Percentiles rank a stretch among this genome's conserved stretches.
Conservation (phyloP, 2,329 filamentous ascomycete genomes). For the Cryphonectria carpinicola region DNA sequence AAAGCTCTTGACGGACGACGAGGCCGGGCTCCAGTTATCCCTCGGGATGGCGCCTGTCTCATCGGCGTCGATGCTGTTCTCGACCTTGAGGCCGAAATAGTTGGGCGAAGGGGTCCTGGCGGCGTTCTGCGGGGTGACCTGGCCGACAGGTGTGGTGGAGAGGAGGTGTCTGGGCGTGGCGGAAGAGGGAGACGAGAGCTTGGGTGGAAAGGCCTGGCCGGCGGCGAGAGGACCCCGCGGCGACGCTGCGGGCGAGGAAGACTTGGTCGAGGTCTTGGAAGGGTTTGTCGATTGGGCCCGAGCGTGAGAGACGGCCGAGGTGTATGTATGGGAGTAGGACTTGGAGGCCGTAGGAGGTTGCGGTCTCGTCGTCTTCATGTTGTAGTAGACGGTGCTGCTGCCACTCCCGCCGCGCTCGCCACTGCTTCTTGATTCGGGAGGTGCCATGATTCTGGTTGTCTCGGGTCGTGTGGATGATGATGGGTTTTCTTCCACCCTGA, state of each 20-base stretch:
- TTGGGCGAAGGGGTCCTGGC: slow-evolving; percentile 70
- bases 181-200: slow-evolving; percentile 46
- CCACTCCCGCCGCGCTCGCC: slow-evolving; percentile 28
- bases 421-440: slow-evolving; percentile 37
- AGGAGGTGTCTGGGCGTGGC: slow-evolving; percentile 15
- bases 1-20: slow-evolving; percentile 72
- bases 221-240: slow-evolving; percentile 56
- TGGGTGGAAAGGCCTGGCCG: slow-evolving; percentile 58
- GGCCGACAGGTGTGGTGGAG: slow-evolving; percentile 29
- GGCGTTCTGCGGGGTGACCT: slow-evolving; percentile 38
- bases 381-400: slow-evolving; percentile 45
- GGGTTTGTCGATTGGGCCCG: slow-evolving; percentile 48
- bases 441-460: slow-evolving; percentile 29
- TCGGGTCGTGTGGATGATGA: slow-evolving; percentile 16
- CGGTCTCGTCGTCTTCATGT: slow-evolving; percentile 51
- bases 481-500: slow-evolving; percentile 15
- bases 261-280: slow-evolving; percentile 44
- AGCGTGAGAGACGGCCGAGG: slow-evolving; percentile 37
- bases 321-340: slow-evolving; percentile 34
- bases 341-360: slow-evolving; percentile 41
- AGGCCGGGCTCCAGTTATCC: slow-evolving; percentile 75
- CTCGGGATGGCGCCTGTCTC: slow-evolving; percentile 67
- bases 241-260: slow-evolving; percentile 57
- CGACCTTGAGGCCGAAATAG: slow-evolving; percentile 80
- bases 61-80: slow-evolving; percentile 62